phyloP scores from a whole-genome alignment of 2,329 filamentous ascomycete genomes.

The Cadophora luteo-olivacea region DNA sequence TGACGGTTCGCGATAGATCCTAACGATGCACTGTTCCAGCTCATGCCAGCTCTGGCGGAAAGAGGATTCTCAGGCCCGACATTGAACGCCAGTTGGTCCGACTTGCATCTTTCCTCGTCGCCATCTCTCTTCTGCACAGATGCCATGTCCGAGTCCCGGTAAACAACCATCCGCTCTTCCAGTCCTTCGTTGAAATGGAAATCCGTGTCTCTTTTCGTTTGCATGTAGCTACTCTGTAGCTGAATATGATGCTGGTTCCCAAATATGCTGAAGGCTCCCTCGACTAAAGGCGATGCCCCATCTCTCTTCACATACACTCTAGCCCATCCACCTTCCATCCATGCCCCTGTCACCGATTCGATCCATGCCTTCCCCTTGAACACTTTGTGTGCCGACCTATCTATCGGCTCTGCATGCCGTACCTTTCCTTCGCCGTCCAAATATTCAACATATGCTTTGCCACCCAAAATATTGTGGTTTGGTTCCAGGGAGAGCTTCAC shows the following conservation, averaged over 20 bases:
- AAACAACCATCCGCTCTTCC: conserved; percentile 84
- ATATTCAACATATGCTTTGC: conserved; percentile 7
- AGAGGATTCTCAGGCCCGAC: conserved; percentile 70
- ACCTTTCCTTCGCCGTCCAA: conserved; percentile 13
- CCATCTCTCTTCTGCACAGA: not conserved
- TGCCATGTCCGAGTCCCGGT: conserved; percentile 82
- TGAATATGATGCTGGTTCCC: conserved; percentile 86
- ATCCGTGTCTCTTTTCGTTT: conserved; percentile 74
- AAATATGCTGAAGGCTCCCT: conserved; percentile 81
- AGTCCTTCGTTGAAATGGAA: conserved; percentile 59
- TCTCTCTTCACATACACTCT: conserved; percentile 78
- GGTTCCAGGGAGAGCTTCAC: conserved; percentile 13
- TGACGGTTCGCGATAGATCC: conserved; percentile 47
- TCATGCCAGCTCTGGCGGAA: conserved; percentile 47
- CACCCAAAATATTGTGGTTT: conserved; percentile 13
- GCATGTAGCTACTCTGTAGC: conserved; percentile 71
- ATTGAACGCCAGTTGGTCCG: conserved; percentile 81
- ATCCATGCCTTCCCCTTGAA: conserved; percentile 81
- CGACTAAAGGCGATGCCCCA: conserved; percentile 78
- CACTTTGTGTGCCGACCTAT: conserved; percentile 76
- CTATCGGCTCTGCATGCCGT: conserved; percentile 50
- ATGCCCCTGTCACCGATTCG: conserved; percentile 63
- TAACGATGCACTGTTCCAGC: conserved; percentile 17
- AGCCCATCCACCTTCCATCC: conserved; percentile 84
- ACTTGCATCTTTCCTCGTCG: conserved; percentile 38